Conservation (phyloP, 139 green algal species). For the Medakamo hakoo region DNA sequence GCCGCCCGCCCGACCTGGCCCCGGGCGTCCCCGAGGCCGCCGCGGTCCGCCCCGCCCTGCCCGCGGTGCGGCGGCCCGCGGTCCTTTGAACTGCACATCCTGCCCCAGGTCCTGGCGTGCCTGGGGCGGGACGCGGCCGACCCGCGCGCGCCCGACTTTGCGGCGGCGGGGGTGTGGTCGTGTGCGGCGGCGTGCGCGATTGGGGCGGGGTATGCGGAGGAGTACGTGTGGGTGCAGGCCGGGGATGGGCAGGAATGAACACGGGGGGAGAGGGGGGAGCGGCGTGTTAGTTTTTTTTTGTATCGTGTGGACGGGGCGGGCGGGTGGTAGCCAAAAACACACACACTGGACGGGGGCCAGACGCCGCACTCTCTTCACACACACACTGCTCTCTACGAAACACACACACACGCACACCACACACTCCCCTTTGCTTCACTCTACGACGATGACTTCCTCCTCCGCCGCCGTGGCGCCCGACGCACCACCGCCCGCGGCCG, state of each 20-base stretch:
- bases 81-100: slow-evolving; percentile 41
- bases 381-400: too few species aligned
- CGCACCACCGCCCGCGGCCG: too few species aligned
- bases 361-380: too few species aligned
- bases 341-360: too few species aligned
- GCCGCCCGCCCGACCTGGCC: slow-evolving; percentile 50
- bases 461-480: too few species aligned
- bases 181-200: slow-evolving; percentile 36
- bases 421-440: too few species aligned
- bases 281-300: background rate
- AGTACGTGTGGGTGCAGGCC: slow-evolving; percentile 29
- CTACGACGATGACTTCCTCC: too few species aligned
- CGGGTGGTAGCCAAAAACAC: too few species aligned
- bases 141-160: slow-evolving; percentile 45
- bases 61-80: slow-evolving; percentile 30
- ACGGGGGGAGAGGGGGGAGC: too few species aligned
- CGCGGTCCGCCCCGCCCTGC: slow-evolving; percentile 39
- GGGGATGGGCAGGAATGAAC: too few species aligned
- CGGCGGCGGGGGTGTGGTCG: slow-evolving; percentile 51
- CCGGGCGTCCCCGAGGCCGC: slow-evolving; percentile 8
- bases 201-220: slow-evolving; percentile 15
- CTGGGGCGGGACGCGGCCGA: slow-evolving; percentile 39
- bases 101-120: slow-evolving; percentile 55
- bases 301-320: too few species aligned
- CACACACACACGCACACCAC: too few species aligned